Base-by-base conservation (phyloP, 140 eudicot genomes). In the Bidens hawaiensis region DNA sequence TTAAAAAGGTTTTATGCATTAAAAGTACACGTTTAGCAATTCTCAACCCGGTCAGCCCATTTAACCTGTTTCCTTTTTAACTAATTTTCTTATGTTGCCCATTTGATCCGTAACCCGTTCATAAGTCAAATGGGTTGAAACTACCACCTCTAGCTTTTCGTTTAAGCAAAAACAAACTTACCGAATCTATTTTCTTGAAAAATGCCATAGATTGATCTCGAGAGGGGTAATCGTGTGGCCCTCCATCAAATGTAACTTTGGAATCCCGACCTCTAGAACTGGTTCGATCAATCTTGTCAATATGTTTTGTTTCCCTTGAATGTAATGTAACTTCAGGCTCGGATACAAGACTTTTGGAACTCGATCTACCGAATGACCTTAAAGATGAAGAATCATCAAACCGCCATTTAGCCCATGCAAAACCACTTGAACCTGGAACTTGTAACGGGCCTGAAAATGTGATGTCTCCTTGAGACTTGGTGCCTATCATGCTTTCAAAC, bases 361-460 rank as follows among this genome's bases (percentile, higher is more conserved):
- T 87, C 60, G 96, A 87, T 69, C 89, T 78, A 54, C 95, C 79
- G 6, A 76, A 70, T 65, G 98, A 87, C 49, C 93, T 82, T 14
- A 75, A 49, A 14, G 79, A 78, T 19, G 66, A 74, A 58, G 83
- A 74, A 76, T 84, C 93, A 54, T 82, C 88, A 3, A 76, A 52
- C 69, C 89, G 84, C 65, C 81, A 79, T 64, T 76, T 82, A 9
- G 95, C 96, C 99, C 99, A 93, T 18, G 95, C 99, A 68, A 93
- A 93, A 13, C 96, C 99, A 73, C 96, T 88, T 52, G 99, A 93
- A 13, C 95, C 87, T 34, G 96, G 67, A 48, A 93, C 93, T 81
- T 88, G 89, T 50, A 85, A 46, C 4, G 96, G 99, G 6, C 96
- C 93, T 1, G 93, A 77, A 73, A 65, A 85, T 5, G 82, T 76